A percentile compares a stretch with the other conserved stretches of the same genome.
phyloP scores from a whole-genome alignment of 2,329 filamentous ascomycete genomes.

The Thermomyces lanuginosus region DNA sequence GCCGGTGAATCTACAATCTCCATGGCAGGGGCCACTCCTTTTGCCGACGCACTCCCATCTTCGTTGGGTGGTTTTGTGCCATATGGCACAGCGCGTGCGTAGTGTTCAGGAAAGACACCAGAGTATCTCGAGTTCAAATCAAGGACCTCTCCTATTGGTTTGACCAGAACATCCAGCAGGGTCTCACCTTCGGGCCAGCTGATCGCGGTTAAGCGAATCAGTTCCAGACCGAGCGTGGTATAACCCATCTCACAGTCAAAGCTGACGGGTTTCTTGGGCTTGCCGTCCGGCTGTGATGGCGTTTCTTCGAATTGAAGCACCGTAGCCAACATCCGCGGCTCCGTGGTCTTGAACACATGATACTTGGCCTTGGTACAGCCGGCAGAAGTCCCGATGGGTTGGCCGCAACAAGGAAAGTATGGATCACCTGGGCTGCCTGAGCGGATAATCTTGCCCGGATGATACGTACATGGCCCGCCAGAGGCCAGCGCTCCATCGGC shows the following conservation, averaged over 20 bases:
- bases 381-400: slow-evolving; percentile 51
- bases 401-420: slow-evolving; percentile 63
- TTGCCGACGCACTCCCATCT: slow-evolving; percentile 8
- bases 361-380: slow-evolving; percentile 57
- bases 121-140: slow-evolving; percentile 89
- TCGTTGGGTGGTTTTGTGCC: slow-evolving; percentile 13
- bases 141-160: slow-evolving; percentile 65
- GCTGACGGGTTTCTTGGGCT: slow-evolving; percentile 40
- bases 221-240: slow-evolving; percentile 71
- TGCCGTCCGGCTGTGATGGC: slow-evolving; percentile 30
- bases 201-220: slow-evolving; percentile 76
- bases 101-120: slow-evolving; percentile 65
- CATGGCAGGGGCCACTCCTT: slow-evolving; percentile 30
- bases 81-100: slow-evolving; percentile 49
- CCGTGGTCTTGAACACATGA: slow-evolving; percentile 77
- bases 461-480: slow-evolving; percentile 63
- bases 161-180: slow-evolving; percentile 70
- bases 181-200: slow-evolving; percentile 65
- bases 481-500: slow-evolving; percentile 59
- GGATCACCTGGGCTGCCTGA: slow-evolving; percentile 41
- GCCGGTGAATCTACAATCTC: slow-evolving; percentile 61
- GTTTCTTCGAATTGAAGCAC: slow-evolving; percentile 69
- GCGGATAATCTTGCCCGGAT: slow-evolving; percentile 55
- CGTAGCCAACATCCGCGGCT: slow-evolving; percentile 58
- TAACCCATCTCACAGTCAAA: slow-evolving; percentile 99